Evolutionary conservation across 2,329 filamentous ascomycete genomes (phyloP), one percentile per base, ranked within the genome.

Genomic region (Xylaria sp.): DNA sequence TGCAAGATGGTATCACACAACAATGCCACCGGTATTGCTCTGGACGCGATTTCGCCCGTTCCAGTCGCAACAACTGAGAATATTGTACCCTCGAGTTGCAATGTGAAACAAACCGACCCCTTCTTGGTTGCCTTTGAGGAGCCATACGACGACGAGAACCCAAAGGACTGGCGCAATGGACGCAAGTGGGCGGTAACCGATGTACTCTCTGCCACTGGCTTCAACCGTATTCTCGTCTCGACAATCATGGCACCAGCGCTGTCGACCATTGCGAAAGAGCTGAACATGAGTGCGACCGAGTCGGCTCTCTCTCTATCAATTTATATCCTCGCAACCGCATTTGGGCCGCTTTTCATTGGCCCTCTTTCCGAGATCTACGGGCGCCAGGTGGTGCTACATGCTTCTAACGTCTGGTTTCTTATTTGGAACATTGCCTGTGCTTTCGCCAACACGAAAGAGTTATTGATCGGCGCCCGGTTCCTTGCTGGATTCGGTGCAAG

Each of bases 241-340:
- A 82, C 81, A 0, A 83, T 85, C 68, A 80, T 84, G 73, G 81
- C 82, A 0, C 81, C 81, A 0, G 81, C 80, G 0, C 66, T 89
- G 25, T 65, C 76, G 1, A 68, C 77, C 1, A 83, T 89, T 44
- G 78, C 80, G 4, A 68, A 70, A 1, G 83, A 87, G 38, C 74
- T 88, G 11, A 43, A 81, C 41, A 86, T 88, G 70, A 79, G 68
- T 5, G 71, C 77, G 6, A 73, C 74, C 37, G 76, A 84, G 65
- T 75, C 85, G 2, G 78, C 79, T 40, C 77, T 88, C 71, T 69
- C 78, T 0, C 62, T 82, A 19, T 81, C 78, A 2, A 78, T 80
- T 3, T 82, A 79, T 58, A 65, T 81, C 0, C 71, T 69, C 3
- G 63, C 79, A 0, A 78, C 75, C 1, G 79, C 78, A 0, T 77